Base-by-base conservation (phyloP, 768 basidiomycete species). In the Heimioporus sp. region DNA sequence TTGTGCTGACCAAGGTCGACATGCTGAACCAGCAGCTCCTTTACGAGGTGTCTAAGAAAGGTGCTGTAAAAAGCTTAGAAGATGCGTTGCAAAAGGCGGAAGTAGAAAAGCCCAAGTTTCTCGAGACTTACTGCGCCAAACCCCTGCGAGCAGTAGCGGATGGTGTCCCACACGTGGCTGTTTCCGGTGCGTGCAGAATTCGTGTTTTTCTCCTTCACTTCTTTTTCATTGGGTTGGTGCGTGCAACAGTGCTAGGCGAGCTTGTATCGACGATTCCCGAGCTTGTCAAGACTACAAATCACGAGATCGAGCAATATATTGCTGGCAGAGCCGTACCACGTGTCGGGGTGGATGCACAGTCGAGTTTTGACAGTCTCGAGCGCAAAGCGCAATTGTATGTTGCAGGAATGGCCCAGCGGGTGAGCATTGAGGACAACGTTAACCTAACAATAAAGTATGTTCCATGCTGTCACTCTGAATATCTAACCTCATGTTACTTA, bases 1-100 rank as follows among this genome's bases (percentile, higher is more conserved):
- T 51, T 10, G 49, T 45, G 2, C 43, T 51, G 30, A 51, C 43
- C 19, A 51, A 44, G 31, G 17, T 51, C 6, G 49, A 51, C 37
- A 10, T 51, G 10, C n/a, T 40, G 12, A 30, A 36, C 20, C 36
- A 11, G 30, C 3, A 12, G 11, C 9, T 48, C 10, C 4, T 16
- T 31, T 2, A 2, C 5, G 36, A 37, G 1, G 8, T 16, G 16
- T 37, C 16, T 7, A 37, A 9, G 15, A 4, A 11, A 4, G 37
- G 12, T 9, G 2, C 17, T 10, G 28, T 10, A 16, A 24, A 13
- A 17, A n/a, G 4, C 20, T 7, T 20, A 15, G 39, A 21, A 5
- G 31, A 48, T 20, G 47, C 31, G 12, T 15, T 11, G 30, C 6
- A 0, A 16, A 15, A 6, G 1, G 3, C 30, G 12, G 3, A 38